Conservation (phyloP, 139 green algal species). For the Monoraphidium neglectum region DNA sequence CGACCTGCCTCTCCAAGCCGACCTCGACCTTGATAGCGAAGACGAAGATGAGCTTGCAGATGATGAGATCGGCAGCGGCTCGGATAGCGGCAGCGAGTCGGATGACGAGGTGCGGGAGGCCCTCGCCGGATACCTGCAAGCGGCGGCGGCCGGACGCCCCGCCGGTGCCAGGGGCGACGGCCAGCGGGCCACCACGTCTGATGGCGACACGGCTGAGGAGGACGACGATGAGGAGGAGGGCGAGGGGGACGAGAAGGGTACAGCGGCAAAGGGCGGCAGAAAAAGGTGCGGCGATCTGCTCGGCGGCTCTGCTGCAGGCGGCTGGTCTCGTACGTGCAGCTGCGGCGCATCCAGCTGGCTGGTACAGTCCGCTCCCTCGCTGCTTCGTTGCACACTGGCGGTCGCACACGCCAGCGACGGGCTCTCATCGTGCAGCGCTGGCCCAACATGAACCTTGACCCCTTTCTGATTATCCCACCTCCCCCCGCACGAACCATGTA, state of each 20-base stretch:
- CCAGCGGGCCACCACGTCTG: background rate
- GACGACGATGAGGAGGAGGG: conserved; percentile 20
- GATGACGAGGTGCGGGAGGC: conserved; percentile 58
- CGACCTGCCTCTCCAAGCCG: no score
- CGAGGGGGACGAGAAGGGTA: background rate
- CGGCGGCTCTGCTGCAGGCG: no score
- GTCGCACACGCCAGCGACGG: no score
- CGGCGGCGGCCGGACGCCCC: background rate
- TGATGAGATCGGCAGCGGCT: conserved; percentile 17
- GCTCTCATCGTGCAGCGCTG: no score
- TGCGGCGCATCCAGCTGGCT: no score
- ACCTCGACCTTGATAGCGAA: conserved; percentile 4
- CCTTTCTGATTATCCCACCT: no score
- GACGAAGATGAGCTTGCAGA: conserved; percentile 20
- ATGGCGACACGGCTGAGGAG: background rate
- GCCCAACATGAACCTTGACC: no score
- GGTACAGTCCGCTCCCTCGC: no score
- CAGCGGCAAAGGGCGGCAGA: background rate
- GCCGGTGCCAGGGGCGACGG: conserved; percentile 16
- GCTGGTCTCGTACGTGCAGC: no score
- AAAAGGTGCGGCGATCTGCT: no score
- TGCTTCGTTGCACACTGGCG: no score
- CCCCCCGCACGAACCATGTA: no score
- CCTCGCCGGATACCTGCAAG: conserved; percentile 52
- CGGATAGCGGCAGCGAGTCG: conserved; percentile 35